These are phyloP conservation scores for Xylaria digitata DNA, from an alignment of 2,329 filamentous ascomycete genomes.

Conservation along the genomic window DNA sequence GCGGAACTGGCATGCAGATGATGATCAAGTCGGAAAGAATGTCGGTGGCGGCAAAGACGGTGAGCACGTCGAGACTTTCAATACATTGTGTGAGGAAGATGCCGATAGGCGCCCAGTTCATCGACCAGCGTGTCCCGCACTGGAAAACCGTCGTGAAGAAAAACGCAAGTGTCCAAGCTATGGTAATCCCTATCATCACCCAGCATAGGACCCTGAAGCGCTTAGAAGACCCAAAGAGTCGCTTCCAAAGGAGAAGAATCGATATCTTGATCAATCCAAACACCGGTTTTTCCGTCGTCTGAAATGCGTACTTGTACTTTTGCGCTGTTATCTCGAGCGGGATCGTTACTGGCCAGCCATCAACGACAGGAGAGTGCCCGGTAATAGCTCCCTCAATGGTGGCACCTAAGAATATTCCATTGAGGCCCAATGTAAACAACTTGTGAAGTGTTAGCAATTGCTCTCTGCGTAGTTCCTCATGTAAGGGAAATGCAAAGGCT, in stretches of 20 bases:
- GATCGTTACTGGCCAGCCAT: conserved; percentile 33
- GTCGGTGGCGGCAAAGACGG: conserved; percentile 31
- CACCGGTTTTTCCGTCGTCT: conserved; percentile 37
- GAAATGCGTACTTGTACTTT: conserved; percentile 42
- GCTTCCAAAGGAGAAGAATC: conserved; percentile 42
- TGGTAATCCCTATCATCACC: conserved; percentile 12
- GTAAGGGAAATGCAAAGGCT: not conserved
- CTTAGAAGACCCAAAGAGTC: conserved; percentile 34
- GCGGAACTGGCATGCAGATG: conserved; percentile 31
- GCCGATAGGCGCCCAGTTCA: conserved; percentile 38
- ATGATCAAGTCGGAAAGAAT: conserved; percentile 36
- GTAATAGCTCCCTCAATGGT: conserved; percentile 34
- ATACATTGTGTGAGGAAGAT: conserved; percentile 27
- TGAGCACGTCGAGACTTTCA: conserved; percentile 24
- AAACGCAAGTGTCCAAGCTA: conserved; percentile 39
- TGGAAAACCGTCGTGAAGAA: conserved; percentile 43
- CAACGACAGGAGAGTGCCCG: conserved; percentile 9
- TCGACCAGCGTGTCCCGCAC: conserved; percentile 33
- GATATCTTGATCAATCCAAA: conserved; percentile 44
- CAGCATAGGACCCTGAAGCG: conserved; percentile 4
- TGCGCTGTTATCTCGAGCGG: conserved; percentile 31
- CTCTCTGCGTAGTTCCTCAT: no score
- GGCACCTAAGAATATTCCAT: conserved; percentile 33
- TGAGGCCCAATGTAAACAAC: conserved; percentile 28
- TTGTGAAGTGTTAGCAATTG: not conserved